Conservation (phyloP, 257 asterid genomes). For the Solanum etuberosum region DNA sequence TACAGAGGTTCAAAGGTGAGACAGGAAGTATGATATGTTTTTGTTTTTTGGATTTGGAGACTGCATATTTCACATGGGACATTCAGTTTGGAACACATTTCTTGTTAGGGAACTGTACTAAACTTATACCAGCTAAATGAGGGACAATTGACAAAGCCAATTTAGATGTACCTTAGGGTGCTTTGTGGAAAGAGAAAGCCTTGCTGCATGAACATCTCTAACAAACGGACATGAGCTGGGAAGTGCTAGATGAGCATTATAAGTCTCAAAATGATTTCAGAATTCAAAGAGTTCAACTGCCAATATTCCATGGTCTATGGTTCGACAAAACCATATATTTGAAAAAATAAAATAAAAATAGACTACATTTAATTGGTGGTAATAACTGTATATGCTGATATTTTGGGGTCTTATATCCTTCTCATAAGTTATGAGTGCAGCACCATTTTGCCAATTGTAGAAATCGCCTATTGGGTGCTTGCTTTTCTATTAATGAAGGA, state of each 20-base stretch:
- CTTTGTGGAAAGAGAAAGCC: not conserved
- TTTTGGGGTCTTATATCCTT: not conserved
- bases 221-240: not conserved
- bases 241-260: not conserved
- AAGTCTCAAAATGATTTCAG: not conserved
- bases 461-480: not conserved
- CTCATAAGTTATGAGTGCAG: not conserved
- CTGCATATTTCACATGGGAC: not conserved
- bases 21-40: not conserved
- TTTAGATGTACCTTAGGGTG: not conserved
- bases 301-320: not conserved
- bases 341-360: not conserved
- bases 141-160: not conserved
- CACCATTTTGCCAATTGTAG: not conserved
- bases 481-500: not conserved
- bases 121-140: not conserved
- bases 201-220: not conserved
- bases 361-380: not conserved
- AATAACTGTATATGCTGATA: not conserved
- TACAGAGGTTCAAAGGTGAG: conserved; percentile 96
- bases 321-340: not conserved
- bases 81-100: not conserved
- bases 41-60: not conserved
- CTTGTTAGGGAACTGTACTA: not conserved
- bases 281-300: not conserved